phyloP scores from a whole-genome alignment of 163 green algal species.

The Chlamydomonas reinhardtii region DNA sequence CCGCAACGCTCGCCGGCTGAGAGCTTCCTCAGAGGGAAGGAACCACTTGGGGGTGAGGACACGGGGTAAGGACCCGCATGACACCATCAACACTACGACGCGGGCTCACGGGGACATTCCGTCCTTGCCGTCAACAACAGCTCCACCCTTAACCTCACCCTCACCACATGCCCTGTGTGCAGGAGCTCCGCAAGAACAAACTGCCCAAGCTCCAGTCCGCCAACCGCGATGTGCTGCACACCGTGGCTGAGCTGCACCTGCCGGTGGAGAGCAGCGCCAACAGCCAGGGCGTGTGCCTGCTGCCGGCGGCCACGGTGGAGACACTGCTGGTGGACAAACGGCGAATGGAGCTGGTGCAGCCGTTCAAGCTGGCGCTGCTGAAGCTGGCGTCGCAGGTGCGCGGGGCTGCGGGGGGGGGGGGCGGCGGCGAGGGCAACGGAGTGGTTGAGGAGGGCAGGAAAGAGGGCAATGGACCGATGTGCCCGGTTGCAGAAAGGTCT shows the following conservation, averaged over 20 bases:
- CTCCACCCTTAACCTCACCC: too few relatives aligned
- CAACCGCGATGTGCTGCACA: constrained; percentile 71
- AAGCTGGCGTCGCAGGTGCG: constrained; percentile 82
- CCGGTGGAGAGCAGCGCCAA: constrained; percentile 72
- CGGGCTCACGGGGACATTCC: too few relatives aligned
- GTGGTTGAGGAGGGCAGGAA: too few relatives aligned
- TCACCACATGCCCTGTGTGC: background rate
- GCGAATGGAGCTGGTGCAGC: constrained; percentile 78
- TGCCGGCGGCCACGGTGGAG: constrained; percentile 77
- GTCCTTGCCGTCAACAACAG: too few relatives aligned
- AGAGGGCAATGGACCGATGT: too few relatives aligned
- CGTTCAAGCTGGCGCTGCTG: constrained; percentile 85
- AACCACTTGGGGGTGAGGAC: too few relatives aligned
- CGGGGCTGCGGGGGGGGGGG: background rate
- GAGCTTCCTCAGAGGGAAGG: too few relatives aligned
- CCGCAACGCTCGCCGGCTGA: too few relatives aligned
- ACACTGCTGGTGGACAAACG: constrained; percentile 68
- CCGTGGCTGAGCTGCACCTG: constrained; percentile 73
- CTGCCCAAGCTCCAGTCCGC: constrained; percentile 69
- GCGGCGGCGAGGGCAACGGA: background rate
- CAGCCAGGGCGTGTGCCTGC: constrained; percentile 65
- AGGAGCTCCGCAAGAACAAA: constrained; percentile 81
- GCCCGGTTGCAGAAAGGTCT: background rate
- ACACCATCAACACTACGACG: too few relatives aligned
- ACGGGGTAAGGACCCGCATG: too few relatives aligned